A percentile compares a stretch with the other conserved stretches of the same genome.
These are phyloP conservation scores for Kurtzmaniella quercitrusa DNA, from an alignment of 1,139 yeast species.

Conservation along the genomic window DNA sequence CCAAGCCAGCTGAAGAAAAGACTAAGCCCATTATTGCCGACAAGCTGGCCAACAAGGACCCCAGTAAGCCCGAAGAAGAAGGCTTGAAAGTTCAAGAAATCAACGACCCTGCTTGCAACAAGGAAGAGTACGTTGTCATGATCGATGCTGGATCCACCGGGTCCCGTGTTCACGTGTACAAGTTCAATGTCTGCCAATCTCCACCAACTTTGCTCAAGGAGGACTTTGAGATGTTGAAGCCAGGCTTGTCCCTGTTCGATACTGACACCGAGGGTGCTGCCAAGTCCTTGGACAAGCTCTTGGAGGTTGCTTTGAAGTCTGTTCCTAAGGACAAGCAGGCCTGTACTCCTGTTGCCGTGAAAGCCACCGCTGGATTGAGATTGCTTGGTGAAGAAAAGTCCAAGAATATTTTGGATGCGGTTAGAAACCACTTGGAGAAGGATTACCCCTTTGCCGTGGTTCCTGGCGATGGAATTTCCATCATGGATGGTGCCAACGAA, in stretches of 20 bases:
- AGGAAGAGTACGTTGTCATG: constrained; percentile 65
- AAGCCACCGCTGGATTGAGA: constrained; percentile 97
- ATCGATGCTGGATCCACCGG: constrained; percentile 98
- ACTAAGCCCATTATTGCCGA: constrained; percentile 15
- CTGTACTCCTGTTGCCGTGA: constrained; percentile 92
- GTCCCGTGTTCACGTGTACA: constrained; percentile 89
- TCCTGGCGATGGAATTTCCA: constrained; percentile 74
- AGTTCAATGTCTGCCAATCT: constrained; percentile 77
- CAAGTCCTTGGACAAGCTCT: constrained; percentile 72
- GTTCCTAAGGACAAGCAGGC: constrained; percentile 70
- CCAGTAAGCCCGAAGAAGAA: constrained; percentile 7
- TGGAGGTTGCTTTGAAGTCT: constrained; percentile 64
- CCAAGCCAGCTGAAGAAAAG: not conserved
- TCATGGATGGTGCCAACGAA: constrained; percentile 95
- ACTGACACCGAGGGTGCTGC: constrained; percentile 85
- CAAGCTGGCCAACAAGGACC: constrained; percentile 12
- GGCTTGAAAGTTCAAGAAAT: constrained; percentile 1
- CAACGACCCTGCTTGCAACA: constrained; percentile 19
- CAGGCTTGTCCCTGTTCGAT: constrained; percentile 86
- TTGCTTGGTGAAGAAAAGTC: constrained; percentile 75
- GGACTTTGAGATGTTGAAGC: constrained; percentile 82
- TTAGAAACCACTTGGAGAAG: constrained; percentile 64
- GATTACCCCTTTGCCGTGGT: constrained; percentile 92
- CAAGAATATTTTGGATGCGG: constrained; percentile 65
- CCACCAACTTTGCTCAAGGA: constrained; percentile 81